Base-by-base conservation (phyloP, 83 land plant species). In the Larix sibirica region DNA sequence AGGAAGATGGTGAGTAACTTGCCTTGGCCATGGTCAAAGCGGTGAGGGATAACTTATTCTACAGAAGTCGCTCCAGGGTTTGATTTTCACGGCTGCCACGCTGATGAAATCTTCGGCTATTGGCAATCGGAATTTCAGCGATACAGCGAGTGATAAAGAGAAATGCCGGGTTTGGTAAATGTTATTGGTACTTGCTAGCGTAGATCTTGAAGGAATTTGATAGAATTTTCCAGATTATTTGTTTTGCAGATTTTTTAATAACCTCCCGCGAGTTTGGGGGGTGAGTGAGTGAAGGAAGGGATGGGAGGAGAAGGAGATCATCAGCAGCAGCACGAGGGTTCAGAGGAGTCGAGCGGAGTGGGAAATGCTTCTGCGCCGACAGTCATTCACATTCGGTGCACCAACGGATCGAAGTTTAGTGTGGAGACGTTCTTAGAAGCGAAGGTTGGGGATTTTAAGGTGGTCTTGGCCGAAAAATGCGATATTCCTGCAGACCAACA, bases 401-500 rank as follows among this genome's bases (percentile, higher is more conserved):
- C 98, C 42, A 97, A 94, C 73, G 99, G 96, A 54, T 85, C 91
- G 68, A 97, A 97, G 86, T 93, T 95, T 83, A 81, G 95, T 33
- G 91, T 94, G 33, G 85, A 83, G 81, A 87, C 91, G 65, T 85
- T 71, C 68, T 86, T 97, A 40, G 90, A 79, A 16, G 81, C 91
- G 50, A 87, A 91, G 54, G 92, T 96, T 71, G 89, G 80, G 40
- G 88, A 82, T 5, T 93, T 96, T 83, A 96, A 96, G 81, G 80
- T 82, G 13, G 12, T 90, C 10, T 66, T 95, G 38, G 96, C 91
- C 20, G 87, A 83, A 62, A 83, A 74, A 24, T 92, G 93, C 78
- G 99, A 94, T 66, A 90, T 97, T 56, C 94, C 98, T 20, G 89
- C 98, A 70, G 95, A 94, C 77, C 99, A 95, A 88, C 98, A 97